These are phyloP conservation scores for Fusarium sp. DNA, from an alignment of 2,329 filamentous ascomycete genomes.

Conservation along the genomic window DNA sequence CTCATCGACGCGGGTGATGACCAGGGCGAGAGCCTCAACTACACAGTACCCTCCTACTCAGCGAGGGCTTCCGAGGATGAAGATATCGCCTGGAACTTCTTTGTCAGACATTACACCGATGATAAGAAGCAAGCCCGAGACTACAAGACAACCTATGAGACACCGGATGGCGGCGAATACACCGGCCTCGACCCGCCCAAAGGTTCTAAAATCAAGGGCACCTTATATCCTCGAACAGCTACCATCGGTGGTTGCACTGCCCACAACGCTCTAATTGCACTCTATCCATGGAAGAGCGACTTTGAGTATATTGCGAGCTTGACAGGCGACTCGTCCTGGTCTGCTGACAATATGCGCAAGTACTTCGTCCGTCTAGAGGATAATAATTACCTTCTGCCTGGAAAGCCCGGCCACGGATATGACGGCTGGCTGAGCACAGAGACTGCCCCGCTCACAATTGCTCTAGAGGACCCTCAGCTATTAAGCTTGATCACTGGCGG, in stretches of 20 bases:
- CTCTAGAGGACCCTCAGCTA: constrained; percentile 34
- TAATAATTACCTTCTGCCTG: constrained; percentile 63
- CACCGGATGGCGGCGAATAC: constrained; percentile 65
- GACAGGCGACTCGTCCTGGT: constrained; percentile 74
- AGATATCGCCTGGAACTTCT: constrained; percentile 75
- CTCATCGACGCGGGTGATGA: constrained; percentile 75
- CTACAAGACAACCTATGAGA: constrained; percentile 71
- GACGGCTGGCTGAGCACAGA: constrained; percentile 44
- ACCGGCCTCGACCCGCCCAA: constrained; percentile 60
- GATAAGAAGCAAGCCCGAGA: constrained; percentile 67
- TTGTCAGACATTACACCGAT: constrained; percentile 73
- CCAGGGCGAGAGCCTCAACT: constrained; percentile 62
- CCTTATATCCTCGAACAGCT: constrained; percentile 63
- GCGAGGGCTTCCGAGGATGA: constrained; percentile 69
- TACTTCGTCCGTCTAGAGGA: constrained; percentile 70
- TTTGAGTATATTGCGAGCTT: constrained; percentile 70
- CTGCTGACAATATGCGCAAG: constrained; percentile 70
- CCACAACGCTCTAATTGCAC: constrained; percentile 74
- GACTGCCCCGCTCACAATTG: constrained; percentile 36
- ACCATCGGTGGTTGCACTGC: constrained; percentile 67
- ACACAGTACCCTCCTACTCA: constrained; percentile 69
- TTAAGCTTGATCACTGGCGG: constrained; percentile 34
- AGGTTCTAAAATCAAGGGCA: constrained; percentile 59
- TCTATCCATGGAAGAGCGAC: constrained; percentile 72
- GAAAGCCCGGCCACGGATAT: constrained; percentile 38